A percentile compares a stretch with the other conserved stretches of the same genome.
phyloP scores from a whole-genome alignment of 768 basidiomycete genomes.

The Podaxis sp. region DNA sequence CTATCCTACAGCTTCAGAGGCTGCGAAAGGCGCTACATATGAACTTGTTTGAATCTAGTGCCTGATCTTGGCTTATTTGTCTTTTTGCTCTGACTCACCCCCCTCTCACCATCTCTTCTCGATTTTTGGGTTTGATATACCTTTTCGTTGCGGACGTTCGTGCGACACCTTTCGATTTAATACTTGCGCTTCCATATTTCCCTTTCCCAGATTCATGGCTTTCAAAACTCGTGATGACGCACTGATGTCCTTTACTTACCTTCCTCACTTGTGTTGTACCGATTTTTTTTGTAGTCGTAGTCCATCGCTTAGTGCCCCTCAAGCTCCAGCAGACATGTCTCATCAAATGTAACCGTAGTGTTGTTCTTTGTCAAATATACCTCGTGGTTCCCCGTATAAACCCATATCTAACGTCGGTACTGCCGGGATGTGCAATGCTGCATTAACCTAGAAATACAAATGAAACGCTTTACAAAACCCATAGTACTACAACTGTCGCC shows the following conservation, averaged over 20 bases:
- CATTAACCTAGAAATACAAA: neutral
- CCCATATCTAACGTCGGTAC: too few species aligned
- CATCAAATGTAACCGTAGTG: neutral
- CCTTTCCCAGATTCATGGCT: neutral
- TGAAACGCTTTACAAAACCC: neutral
- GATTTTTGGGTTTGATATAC: neutral
- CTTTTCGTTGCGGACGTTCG: neutral
- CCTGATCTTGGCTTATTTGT: neutral
- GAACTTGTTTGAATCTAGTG: neutral
- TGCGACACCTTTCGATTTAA: neutral
- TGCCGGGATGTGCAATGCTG: neutral
- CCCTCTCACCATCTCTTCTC: neutral
- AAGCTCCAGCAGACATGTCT: neutral
- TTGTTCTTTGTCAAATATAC: neutral
- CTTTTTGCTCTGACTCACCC: neutral
- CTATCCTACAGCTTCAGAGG: neutral
- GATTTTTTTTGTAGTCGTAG: constrained; percentile 1
- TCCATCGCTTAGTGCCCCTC: neutral
- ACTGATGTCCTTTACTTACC: neutral
- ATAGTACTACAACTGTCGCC: constrained; percentile 19
- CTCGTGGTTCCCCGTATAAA: neutral
- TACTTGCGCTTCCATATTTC: neutral
- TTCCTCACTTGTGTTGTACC: neutral
- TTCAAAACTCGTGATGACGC: neutral
- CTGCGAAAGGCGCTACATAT: neutral